Evolutionary conservation across 78 protist species (phyloP).

Genomic region (Acrasis kona): DNA sequence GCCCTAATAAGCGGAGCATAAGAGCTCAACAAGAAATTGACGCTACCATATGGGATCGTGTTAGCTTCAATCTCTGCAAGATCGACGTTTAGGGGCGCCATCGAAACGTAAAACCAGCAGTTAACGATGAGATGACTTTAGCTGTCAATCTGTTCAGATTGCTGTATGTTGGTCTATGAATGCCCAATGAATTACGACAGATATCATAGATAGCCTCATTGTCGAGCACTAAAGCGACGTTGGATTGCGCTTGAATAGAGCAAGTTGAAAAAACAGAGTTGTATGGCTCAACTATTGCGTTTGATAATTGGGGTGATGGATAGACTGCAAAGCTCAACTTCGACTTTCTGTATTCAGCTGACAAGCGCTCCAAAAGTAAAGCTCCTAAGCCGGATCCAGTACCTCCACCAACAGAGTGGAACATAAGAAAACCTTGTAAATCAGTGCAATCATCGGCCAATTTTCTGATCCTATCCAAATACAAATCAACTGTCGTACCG

Average conservation of each 20-base stretch:
- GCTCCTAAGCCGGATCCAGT: slow-evolving; percentile 91
- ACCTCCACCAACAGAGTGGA: slow-evolving; percentile 90
- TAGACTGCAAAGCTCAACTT: slow-evolving; percentile 47
- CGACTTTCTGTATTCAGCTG: slow-evolving; percentile 82
- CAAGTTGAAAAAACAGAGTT: slow-evolving; percentile 30
- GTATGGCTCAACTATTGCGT: slow-evolving; percentile 37
- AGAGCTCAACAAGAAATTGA: slow-evolving; percentile 30
- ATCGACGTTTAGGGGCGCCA: not conserved
- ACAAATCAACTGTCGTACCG: slow-evolving; percentile 46
- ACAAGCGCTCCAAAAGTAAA: slow-evolving; percentile 82
- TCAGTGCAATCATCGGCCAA: slow-evolving; percentile 59
- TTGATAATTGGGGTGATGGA: slow-evolving; percentile 35
- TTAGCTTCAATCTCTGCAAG: slow-evolving; percentile 29
- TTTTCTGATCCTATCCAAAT: slow-evolving; percentile 60
- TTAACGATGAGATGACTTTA: slow-evolving; percentile 28
- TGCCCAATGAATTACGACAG: not conserved
- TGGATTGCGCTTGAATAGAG: slow-evolving; percentile 2
- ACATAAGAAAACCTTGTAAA: slow-evolving; percentile 33
- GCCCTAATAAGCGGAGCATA: slow-evolving; percentile 29
- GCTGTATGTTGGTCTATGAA: slow-evolving; percentile 10
- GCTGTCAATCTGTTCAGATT: slow-evolving; percentile 42
- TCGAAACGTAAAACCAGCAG: slow-evolving; percentile 31
- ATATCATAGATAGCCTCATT: slow-evolving; percentile 29
- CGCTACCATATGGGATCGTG: slow-evolving; percentile 38
- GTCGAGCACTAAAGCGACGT: slow-evolving; percentile 17